A percentile compares a stretch with the other conserved stretches of the same genome.
phyloP scores from a whole-genome alignment of 177 flowering plant species.

The Vitis hybrid region DNA sequence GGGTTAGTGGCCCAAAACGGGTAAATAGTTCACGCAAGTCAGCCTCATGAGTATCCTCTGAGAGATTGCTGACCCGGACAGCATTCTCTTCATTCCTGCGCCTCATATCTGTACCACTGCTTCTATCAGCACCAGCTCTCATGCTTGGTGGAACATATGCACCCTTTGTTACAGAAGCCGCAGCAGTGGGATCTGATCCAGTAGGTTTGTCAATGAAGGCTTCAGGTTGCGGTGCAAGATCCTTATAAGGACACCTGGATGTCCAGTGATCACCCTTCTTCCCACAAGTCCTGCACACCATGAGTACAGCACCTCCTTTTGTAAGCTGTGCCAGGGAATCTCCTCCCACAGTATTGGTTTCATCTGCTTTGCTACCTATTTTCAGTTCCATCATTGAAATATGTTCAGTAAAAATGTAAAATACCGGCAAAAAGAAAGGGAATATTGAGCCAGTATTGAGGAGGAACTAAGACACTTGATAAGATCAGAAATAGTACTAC shows the following conservation, averaged over 20 bases:
- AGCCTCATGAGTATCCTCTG: slow-evolving; percentile 87
- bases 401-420: too few species aligned
- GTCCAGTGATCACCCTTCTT: slow-evolving; percentile 99
- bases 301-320: slow-evolving; percentile 78
- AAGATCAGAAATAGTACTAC: too few species aligned
- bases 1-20: slow-evolving; percentile 72
- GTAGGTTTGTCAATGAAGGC: slow-evolving; percentile 60
- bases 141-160: slow-evolving; percentile 74
- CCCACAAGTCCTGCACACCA: slow-evolving; percentile 92
- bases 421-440: too few species aligned
- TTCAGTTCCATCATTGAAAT: neutral
- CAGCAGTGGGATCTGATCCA: slow-evolving; percentile 30
- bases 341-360: slow-evolving; percentile 48
- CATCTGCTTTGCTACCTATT: slow-evolving; percentile 77
- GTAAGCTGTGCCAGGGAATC: slow-evolving; percentile 55
- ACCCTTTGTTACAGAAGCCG: slow-evolving; percentile 43
- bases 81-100: slow-evolving; percentile 91
- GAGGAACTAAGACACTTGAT: too few species aligned
- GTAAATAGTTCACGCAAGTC: slow-evolving; percentile 89
- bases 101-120: slow-evolving; percentile 66
- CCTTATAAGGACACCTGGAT: slow-evolving; percentile 86
- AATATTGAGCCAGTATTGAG: too few species aligned
- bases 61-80: slow-evolving; percentile 83
- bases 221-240: slow-evolving; percentile 59
- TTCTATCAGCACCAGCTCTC: slow-evolving; percentile 69